Percentiles rank a stretch among this genome's conserved stretches.
phyloP scores from a whole-genome alignment of 2,329 filamentous ascomycete genomes.

The Aureobasidium sp. region DNA sequence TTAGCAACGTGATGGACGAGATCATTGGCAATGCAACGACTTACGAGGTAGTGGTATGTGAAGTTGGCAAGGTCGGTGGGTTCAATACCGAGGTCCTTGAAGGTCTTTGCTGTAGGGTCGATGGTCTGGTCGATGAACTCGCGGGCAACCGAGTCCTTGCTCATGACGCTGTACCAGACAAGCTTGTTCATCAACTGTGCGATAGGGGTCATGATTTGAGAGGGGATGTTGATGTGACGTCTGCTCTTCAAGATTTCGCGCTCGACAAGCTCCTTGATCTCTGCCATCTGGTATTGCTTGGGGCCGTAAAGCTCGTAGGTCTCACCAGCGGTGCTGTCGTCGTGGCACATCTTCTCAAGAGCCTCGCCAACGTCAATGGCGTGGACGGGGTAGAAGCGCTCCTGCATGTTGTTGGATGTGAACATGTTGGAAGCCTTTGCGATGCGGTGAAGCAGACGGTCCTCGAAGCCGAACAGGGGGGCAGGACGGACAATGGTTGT shows the following conservation, averaged over 20 bases:
- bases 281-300: conserved; percentile 80
- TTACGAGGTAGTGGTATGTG: conserved; percentile 89
- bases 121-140: conserved; percentile 92
- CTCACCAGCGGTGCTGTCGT: conserved; percentile 82
- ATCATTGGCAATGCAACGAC: conserved; percentile 28
- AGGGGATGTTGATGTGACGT: conserved; percentile 86
- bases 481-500: conserved; percentile 93
- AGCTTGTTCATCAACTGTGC: conserved; percentile 69
- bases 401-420: conserved; percentile 87
- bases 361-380: conserved; percentile 85
- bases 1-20: conserved; percentile 28
- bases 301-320: conserved; percentile 94
- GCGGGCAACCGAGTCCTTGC: conserved; percentile 78
- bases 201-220: conserved; percentile 66
- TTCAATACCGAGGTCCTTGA: conserved; percentile 86
- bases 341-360: conserved; percentile 81
- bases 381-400: conserved; percentile 87
- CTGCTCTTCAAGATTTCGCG: conserved; percentile 86
- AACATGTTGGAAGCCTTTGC: conserved; percentile 74
- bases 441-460: conserved; percentile 80
- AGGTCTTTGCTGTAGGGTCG: conserved; percentile 86
- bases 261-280: conserved; percentile 84
- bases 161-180: conserved; percentile 83
- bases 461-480: conserved; percentile 91
- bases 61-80: conserved; percentile 78